Conservation (phyloP, 2,329 filamentous ascomycete species). For the Colletotrichum noveboracense region DNA sequence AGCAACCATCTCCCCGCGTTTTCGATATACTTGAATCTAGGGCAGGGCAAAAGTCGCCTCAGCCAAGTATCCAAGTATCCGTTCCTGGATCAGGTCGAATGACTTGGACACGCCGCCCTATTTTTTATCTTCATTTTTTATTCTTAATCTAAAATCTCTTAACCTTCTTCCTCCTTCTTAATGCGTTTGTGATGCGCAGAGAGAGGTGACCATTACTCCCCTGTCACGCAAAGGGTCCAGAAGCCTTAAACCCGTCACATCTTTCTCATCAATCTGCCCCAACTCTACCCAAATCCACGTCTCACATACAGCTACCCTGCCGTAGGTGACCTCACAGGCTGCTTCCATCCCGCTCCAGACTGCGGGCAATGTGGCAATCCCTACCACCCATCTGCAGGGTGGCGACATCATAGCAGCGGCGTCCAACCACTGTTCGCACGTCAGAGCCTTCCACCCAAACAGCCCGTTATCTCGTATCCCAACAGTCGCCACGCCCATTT, state of each 20-base stretch:
- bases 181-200: background rate
- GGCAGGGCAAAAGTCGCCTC: constrained; percentile 9
- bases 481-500: background rate
- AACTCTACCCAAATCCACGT: background rate
- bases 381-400: constrained; percentile 16
- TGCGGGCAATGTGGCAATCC: constrained; percentile 14
- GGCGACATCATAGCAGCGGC: constrained; percentile 20
- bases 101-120: background rate
- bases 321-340: constrained; percentile 6
- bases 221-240: background rate
- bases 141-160: background rate
- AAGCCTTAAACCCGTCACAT: background rate
- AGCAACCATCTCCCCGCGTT: background rate
- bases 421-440: background rate
- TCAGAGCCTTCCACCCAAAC: background rate
- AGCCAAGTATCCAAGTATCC: background rate
- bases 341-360: background rate
- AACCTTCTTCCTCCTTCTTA: background rate
- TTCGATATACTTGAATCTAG: background rate
- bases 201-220: background rate
- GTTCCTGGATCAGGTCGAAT: background rate
- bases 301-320: background rate
- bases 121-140: background rate
- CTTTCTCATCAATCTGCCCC: background rate
- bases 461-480: background rate